A percentile compares a stretch with the other conserved stretches of the same genome.
phyloP scores from a whole-genome alignment of 495 filamentous ascomycete genomes.

The Aspergillus baeticus region DNA sequence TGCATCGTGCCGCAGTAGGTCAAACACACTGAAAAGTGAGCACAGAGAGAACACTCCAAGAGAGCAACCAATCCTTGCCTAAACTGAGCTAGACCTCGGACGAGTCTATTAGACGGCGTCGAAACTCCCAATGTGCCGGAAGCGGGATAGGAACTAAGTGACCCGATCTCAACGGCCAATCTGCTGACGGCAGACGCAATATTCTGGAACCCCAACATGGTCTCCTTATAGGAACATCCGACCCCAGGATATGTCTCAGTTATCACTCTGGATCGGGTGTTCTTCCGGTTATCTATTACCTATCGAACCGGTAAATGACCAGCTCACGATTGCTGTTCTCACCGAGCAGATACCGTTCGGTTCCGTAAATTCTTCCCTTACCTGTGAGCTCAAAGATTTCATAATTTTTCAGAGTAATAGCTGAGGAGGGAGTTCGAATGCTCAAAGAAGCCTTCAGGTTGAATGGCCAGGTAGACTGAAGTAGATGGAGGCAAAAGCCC shows the following conservation, averaged over 20 bases:
- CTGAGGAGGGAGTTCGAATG: slow-evolving; percentile 35
- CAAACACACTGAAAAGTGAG: background rate
- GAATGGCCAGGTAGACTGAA: slow-evolving; percentile 22
- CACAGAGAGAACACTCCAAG: no score
- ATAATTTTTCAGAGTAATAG: slow-evolving; percentile 39
- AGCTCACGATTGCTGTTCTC: slow-evolving; percentile 53
- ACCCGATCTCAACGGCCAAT: background rate
- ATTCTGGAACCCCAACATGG: no score
- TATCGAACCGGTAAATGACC: slow-evolving; percentile 55
- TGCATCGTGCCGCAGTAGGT: no score
- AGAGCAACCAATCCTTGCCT: background rate
- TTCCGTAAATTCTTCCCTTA: slow-evolving; percentile 57
- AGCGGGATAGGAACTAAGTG: background rate
- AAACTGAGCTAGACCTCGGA: background rate
- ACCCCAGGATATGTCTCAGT: background rate
- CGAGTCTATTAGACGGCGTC: background rate
- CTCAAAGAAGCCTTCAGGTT: slow-evolving; percentile 26
- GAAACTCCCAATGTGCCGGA: background rate
- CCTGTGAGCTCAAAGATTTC: slow-evolving; percentile 52
- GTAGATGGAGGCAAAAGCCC: slow-evolving; percentile 52
- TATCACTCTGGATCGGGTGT: background rate
- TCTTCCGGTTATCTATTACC: slow-evolving; percentile 16
- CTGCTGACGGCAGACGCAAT: no score
- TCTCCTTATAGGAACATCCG: no score
- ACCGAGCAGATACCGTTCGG: slow-evolving; percentile 63